Evolutionary conservation across 176 grass and related monocot species (phyloP), one percentile per base, ranked within the genome.

Genomic region (Eremochloa ophiuroides): DNA sequence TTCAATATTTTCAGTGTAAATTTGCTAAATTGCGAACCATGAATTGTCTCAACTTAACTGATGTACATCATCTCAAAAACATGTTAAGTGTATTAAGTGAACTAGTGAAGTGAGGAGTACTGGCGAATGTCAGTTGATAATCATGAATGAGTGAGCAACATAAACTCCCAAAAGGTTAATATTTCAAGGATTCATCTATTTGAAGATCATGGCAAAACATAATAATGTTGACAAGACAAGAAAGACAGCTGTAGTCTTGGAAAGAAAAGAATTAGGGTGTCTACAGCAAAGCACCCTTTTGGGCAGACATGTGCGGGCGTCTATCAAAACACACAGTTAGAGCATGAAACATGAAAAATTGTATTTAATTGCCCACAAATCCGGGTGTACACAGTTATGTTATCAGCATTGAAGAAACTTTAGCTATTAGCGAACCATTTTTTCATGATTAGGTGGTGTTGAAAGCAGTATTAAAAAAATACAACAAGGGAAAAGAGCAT

Each of bases 401-500:
- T 39, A 59, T 25, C 43, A 61, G 11, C 20, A 37, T 72, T 65
- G 9, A n/a, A 48, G 1, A 39, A 60, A 38, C 9, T 68, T 66
- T 23, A 73, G 58, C 41, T 18, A 77, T 14, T 18, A 82, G 58
- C 33, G 10, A 4, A 15, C 4, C 42, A 4, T 4, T 60, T 73
- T 82, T 84, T 77, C 4, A 23, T 48, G 48, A 58, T 65, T 71
- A 23, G 28, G 34, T 62, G 14, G 47, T 33, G 25, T 22, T 46
- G 20, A 68, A 66, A 78, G 10, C 34, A 71, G 73, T 62, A 72
- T 51, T 62, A 56, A 16, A 16, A 28, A 73, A 75, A 3, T 43
- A 43, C 39, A 67, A 80, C 38, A 69, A 76, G 62, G 9, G 17
- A 48, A 73, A 12, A 43, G 6, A 46, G 18, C 81, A 81, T 92